Evolutionary conservation across 345 rosid species (phyloP).

Genomic region (Laguncularia racemosa): DNA sequence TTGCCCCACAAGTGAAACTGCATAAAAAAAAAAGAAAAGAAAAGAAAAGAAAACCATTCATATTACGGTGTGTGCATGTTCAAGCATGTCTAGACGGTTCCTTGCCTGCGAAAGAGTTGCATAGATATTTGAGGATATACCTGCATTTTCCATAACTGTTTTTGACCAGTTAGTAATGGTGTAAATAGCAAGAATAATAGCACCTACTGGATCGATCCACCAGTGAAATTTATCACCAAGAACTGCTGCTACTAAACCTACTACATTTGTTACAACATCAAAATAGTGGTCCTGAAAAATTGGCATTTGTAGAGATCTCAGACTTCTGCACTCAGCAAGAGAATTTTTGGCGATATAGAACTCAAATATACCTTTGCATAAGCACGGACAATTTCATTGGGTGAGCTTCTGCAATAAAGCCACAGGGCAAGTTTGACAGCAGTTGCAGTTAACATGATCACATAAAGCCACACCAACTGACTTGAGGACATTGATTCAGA

Average conservation of each 20-base stretch:
- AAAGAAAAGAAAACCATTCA: no score
- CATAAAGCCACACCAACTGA: slow-evolving; percentile 60
- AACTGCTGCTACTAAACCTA: slow-evolving; percentile 74
- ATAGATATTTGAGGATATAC: slow-evolving; percentile 16
- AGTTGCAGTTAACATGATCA: slow-evolving; percentile 81
- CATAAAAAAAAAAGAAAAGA: no score
- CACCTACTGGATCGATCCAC: slow-evolving; percentile 96
- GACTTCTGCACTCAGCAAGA: neutral
- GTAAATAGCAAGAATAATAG: slow-evolving; percentile 72
- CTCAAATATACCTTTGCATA: slow-evolving; percentile 59
- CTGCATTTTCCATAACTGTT: slow-evolving; percentile 89
- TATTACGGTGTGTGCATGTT: neutral
- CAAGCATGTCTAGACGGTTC: no score
- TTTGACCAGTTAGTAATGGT: slow-evolving; percentile 86
- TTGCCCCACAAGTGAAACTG: slow-evolving; percentile 86
- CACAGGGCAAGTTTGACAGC: slow-evolving; percentile 70
- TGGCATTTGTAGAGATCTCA: neutral
- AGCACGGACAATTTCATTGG: slow-evolving; percentile 79
- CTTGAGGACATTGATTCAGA: slow-evolving; percentile 36
- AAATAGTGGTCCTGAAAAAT: slow-evolving; percentile 77
- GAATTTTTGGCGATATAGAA: neutral
- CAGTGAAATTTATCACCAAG: slow-evolving; percentile 66
- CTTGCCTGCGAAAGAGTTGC: neutral
- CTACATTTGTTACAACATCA: slow-evolving; percentile 81
- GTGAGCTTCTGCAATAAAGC: slow-evolving; percentile 77